Evolutionary conservation across 129 eudicot species (phyloP).

Genomic region (Lactuca sativa): DNA sequence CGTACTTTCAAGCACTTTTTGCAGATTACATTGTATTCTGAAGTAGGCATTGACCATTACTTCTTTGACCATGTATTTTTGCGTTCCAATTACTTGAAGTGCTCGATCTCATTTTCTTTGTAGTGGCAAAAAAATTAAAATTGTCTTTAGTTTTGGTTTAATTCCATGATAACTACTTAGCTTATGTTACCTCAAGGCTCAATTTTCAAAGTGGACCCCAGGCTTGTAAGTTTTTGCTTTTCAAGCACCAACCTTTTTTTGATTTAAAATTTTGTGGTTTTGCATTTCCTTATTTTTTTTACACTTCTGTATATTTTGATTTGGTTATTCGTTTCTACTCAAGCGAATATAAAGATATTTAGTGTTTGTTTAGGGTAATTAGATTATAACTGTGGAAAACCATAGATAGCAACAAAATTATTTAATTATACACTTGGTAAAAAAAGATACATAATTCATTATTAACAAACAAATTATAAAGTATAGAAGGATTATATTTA

Average conservation of each 20-base stretch:
- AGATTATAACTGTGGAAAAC: too few relatives aligned
- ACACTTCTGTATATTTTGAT: neutral
- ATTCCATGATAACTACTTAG: constrained; percentile 40
- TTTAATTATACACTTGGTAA: too few relatives aligned
- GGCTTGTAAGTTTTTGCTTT: constrained; percentile 9
- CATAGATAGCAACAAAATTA: too few relatives aligned
- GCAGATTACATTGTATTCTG: neutral
- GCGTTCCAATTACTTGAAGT: constrained; percentile 10
- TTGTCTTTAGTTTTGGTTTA: constrained; percentile 23
- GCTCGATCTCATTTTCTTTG: constrained; percentile 7
- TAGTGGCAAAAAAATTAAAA: constrained; percentile 20
- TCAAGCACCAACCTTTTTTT: neutral
- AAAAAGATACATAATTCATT: too few relatives aligned
- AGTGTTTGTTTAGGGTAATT: too few relatives aligned
- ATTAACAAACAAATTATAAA: too few relatives aligned
- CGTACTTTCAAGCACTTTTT: constrained; percentile 8
- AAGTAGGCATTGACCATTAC: constrained; percentile 21
- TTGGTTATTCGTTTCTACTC: too few relatives aligned
- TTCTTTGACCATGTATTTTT: constrained; percentile 18
- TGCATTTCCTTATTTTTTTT: neutral
- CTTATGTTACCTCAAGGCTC: constrained; percentile 16
- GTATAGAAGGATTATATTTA: too few relatives aligned
- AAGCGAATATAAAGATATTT: too few relatives aligned
- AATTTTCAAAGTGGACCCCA: constrained; percentile 22
- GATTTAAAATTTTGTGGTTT: neutral